These are phyloP conservation scores for Phyllosticta paracitricarpa DNA, from an alignment of 2,329 filamentous ascomycete genomes.

Conservation along the genomic window DNA sequence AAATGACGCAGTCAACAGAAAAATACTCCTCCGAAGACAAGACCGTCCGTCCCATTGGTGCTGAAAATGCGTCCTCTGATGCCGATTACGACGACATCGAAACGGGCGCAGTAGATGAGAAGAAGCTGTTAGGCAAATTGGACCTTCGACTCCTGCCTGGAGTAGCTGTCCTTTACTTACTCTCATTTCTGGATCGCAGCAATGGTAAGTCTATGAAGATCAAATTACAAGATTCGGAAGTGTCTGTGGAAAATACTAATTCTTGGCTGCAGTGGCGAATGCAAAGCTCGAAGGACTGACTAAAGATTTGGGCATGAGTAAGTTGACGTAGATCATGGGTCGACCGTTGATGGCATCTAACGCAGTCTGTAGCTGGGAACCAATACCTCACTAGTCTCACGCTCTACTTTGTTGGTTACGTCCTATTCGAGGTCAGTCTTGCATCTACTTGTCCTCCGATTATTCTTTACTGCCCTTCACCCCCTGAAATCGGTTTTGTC, in stretches of 20 bases:
- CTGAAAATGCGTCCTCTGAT: neutral
- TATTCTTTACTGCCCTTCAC: neutral
- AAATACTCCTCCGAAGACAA: neutral
- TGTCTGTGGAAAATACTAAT: neutral
- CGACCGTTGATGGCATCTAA: conserved; percentile 22
- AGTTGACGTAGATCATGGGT: neutral
- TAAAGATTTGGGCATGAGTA: conserved; percentile 22
- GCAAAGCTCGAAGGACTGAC: conserved; percentile 30
- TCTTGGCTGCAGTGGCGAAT: conserved; percentile 31
- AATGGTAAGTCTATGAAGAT: conserved; percentile 17
- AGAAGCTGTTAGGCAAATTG: conserved; percentile 48
- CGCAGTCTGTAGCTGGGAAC: conserved; percentile 17
- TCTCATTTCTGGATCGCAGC: conserved; percentile 28
- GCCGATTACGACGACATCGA: conserved; percentile 15
- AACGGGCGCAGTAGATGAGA: conserved; percentile 42
- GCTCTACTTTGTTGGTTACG: conserved; percentile 51
- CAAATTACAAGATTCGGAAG: neutral
- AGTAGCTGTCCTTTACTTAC: conserved; percentile 32
- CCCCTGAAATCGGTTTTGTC: neutral
- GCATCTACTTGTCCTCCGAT: neutral
- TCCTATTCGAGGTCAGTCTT: conserved; percentile 31
- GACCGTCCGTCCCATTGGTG: neutral
- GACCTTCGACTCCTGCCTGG: conserved; percentile 33
- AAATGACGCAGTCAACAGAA: neutral
- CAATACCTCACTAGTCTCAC: conserved; percentile 58